Base-by-base conservation (phyloP, 75 land plant species). In the Picea glauca region DNA sequence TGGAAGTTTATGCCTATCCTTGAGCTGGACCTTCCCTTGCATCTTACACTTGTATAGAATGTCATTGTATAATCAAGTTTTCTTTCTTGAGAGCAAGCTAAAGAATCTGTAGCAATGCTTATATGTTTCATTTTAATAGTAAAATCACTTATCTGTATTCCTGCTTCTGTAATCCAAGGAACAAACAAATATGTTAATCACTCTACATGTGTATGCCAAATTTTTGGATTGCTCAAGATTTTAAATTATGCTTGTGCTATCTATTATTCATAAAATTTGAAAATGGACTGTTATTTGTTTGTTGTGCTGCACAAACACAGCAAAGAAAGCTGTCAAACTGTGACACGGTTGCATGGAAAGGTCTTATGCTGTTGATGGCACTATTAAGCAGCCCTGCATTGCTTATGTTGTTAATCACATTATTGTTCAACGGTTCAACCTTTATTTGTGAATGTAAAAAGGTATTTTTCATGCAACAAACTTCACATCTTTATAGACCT, bases 41-140 rank as follows among this genome's bases (percentile, higher is more conserved):
- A 70, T 23, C 13, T 43, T 46, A 70, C 70, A 7, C 74, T 70
- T 70, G 74, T 40, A 43, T 70, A 70, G 74, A 20, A 43, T 43
- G 74, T 56, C 35, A 18, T 40, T 70, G 50, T 70, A 43, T 43
- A 40, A n/a, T 70, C 56, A 43, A 23, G 3, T 38, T 70, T 70
- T 9, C n/a, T 20, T 43, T 70, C 46, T n/a, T 70, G 43, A 70
- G 33, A 70, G 74, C 54, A 70, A 70, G 50, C n/a, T 46, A 33
- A 70, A 50, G 56, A 40, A 70, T 13, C 54, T 43, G 43, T 40
- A 17, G n/a, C 26, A 40, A 13, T 65, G 38, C 1, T 18, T 8
- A 26, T 26, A 26, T 26, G 38, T 68, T 38, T 68, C 50, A 35
- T 68, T 68, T 32, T 21, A 6, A 20, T 17, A 68, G 72, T 68